Evolutionary conservation across 257 asterid species (phyloP).

Genomic region (Prunella vulgaris): DNA sequence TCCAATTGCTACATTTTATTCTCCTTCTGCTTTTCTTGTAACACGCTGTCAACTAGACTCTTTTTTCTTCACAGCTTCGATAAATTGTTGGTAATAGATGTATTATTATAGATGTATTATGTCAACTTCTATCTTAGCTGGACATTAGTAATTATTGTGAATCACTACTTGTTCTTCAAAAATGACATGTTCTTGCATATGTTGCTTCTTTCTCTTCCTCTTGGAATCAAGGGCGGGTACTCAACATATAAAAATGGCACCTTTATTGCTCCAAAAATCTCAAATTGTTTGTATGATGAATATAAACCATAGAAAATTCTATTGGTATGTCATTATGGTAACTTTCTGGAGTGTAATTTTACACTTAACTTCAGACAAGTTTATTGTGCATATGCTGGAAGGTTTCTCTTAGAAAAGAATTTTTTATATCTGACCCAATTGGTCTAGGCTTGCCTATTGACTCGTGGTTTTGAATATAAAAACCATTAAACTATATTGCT

Average conservation of each 20-base stretch:
- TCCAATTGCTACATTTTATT: conserved; percentile 3
- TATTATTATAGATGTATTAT: neutral
- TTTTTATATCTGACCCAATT: neutral
- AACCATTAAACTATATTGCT: neutral
- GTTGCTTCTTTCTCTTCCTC: neutral
- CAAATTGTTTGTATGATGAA: neutral
- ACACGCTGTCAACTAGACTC: neutral
- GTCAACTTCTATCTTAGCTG: neutral
- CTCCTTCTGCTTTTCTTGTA: neutral
- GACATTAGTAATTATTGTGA: neutral
- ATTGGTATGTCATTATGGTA: neutral
- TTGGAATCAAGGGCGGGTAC: conserved; percentile 6
- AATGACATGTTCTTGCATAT: conserved; percentile 18
- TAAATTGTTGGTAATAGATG: neutral
- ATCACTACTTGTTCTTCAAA: neutral
- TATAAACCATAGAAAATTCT: neutral
- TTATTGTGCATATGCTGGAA: neutral
- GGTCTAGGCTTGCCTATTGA: neutral
- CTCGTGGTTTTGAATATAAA: neutral
- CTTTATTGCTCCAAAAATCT: neutral
- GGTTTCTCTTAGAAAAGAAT: neutral
- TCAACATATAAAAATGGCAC: neutral
- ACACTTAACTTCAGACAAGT: conserved; percentile 5
- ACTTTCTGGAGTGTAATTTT: conserved; percentile 15
- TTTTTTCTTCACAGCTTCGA: conserved; percentile 10